A percentile compares a stretch with the other conserved stretches of the same genome.
Conservation (phyloP, 2,329 filamentous ascomycete genomes). For the Coniochaeta ligniaria region DNA sequence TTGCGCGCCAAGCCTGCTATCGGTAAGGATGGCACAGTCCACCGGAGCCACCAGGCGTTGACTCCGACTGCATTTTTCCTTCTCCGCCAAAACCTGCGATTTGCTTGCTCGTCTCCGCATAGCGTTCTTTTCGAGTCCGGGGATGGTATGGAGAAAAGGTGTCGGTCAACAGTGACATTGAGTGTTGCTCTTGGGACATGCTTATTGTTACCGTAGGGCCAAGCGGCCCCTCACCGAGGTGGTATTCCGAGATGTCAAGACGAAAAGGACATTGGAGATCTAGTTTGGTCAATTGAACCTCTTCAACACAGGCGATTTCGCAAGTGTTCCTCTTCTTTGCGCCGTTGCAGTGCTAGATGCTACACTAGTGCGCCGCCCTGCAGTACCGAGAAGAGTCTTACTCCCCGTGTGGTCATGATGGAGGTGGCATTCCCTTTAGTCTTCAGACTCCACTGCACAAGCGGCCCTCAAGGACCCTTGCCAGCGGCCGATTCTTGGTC, state of each 20-base stretch:
- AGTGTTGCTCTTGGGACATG: not conserved
- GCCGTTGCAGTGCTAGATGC: not conserved
- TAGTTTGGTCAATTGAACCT: not conserved
- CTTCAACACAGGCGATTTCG: not conserved
- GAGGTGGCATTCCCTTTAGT: slow-evolving; percentile 1
- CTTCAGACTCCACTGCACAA: not conserved
- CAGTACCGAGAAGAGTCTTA: slow-evolving; percentile 2
- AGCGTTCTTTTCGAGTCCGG: not conserved
- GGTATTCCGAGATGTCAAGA: not conserved
- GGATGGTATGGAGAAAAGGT: not conserved
- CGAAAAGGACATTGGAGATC: not conserved
- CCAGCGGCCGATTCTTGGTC: not conserved
- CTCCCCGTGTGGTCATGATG: not conserved
- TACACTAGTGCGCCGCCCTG: not conserved
- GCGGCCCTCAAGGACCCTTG: not conserved
- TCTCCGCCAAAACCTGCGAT: slow-evolving; percentile 2
- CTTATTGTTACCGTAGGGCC: not conserved
- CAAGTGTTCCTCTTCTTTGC: not conserved
- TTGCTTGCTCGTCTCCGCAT: not conserved
- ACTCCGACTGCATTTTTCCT: slow-evolving; percentile 7
- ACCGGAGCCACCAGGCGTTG: slow-evolving; percentile 7
- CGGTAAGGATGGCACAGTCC: slow-evolving; percentile 16
- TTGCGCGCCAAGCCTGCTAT: slow-evolving; percentile 14
- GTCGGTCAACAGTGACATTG: not conserved
- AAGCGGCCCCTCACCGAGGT: not conserved